phyloP scores from a whole-genome alignment of 352 stramenopile species.

The Pythium guiyangense region DNA sequence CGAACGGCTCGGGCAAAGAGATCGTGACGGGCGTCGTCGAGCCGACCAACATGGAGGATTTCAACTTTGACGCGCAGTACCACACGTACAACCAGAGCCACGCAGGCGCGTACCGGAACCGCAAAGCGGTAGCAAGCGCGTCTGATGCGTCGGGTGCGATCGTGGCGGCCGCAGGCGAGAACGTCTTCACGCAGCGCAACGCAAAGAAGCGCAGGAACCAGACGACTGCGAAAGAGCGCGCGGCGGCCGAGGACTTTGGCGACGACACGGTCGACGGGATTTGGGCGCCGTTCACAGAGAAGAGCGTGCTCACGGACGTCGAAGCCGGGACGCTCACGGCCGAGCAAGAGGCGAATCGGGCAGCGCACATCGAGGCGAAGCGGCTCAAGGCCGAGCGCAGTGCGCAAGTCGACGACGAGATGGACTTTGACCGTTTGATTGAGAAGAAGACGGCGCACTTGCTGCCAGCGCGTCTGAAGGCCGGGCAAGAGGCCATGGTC shows the following conservation, averaged over 20 bases:
- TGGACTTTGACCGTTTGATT: constrained; percentile 87
- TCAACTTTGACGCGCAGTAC: constrained; percentile 81
- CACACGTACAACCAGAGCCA: constrained; percentile 66
- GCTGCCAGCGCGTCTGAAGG: constrained; percentile 58
- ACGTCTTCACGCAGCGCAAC: constrained; percentile 37
- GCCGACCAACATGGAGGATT: constrained; percentile 57
- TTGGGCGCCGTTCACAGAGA: constrained; percentile 63
- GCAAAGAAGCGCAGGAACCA: constrained; percentile 42
- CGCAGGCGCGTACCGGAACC: constrained; percentile 20
- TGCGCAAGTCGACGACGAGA: constrained; percentile 62
- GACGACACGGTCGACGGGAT: constrained; percentile 38
- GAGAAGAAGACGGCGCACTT: constrained; percentile 82
- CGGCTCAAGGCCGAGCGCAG: constrained; percentile 42
- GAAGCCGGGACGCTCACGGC: constrained; percentile 48
- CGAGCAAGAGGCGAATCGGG: constrained; percentile 41
- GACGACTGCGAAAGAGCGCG: constrained; percentile 26
- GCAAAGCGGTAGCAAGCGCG: not conserved
- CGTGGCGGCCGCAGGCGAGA: constrained; percentile 15
- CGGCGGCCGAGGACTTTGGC: constrained; percentile 38
- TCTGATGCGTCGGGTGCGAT: constrained; percentile 15
- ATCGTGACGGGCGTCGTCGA: constrained; percentile 78
- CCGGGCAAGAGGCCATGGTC: constrained; percentile 58
- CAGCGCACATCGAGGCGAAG: constrained; percentile 55
- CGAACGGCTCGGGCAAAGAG: constrained; percentile 56
- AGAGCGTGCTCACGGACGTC: constrained; percentile 37